phyloP scores from a whole-genome alignment of 768 basidiomycete genomes.

The Phanerodontia chrysosporium region DNA sequence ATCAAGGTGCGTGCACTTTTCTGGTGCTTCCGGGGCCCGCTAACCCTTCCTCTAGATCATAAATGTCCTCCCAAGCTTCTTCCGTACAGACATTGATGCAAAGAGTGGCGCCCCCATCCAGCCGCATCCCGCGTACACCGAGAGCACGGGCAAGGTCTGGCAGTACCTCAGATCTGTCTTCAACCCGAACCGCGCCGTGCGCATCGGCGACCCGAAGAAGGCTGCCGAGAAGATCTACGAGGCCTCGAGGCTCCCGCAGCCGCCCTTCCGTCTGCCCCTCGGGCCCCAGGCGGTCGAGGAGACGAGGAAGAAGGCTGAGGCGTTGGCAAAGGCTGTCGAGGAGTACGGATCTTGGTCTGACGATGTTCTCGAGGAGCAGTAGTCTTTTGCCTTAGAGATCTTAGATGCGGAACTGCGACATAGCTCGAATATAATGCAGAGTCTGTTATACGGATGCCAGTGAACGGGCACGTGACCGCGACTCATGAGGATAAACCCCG shows the following conservation, averaged over 20 bases:
- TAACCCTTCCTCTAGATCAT: no score
- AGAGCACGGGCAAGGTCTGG: background rate
- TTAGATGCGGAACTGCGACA: no score
- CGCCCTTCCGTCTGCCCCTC: slow-evolving; percentile 18
- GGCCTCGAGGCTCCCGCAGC: slow-evolving; percentile 9
- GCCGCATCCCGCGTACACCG: slow-evolving; percentile 9
- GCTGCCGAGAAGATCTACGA: slow-evolving; percentile 17
- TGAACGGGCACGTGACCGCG: no score
- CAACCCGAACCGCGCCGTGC: background rate
- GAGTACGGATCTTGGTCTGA: slow-evolving; percentile 19
- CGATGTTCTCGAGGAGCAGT: background rate
- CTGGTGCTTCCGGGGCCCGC: no score
- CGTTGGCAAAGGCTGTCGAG: slow-evolving; percentile 8
- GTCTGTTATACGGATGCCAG: no score
- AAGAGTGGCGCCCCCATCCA: background rate
- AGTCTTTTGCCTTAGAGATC: no score
- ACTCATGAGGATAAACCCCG: background rate
- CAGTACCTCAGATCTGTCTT: background rate
- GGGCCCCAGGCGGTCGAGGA: slow-evolving; percentile 11
- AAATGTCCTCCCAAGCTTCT: slow-evolving; percentile 3
- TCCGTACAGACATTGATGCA: background rate
- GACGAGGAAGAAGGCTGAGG: slow-evolving; percentile 4
- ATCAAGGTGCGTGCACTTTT: slow-evolving; percentile 36
- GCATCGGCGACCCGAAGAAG: slow-evolving; percentile 16
- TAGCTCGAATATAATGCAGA: no score